phyloP scores from a whole-genome alignment of 78 protist species.

The Blattamonas nauphoetae region DNA sequence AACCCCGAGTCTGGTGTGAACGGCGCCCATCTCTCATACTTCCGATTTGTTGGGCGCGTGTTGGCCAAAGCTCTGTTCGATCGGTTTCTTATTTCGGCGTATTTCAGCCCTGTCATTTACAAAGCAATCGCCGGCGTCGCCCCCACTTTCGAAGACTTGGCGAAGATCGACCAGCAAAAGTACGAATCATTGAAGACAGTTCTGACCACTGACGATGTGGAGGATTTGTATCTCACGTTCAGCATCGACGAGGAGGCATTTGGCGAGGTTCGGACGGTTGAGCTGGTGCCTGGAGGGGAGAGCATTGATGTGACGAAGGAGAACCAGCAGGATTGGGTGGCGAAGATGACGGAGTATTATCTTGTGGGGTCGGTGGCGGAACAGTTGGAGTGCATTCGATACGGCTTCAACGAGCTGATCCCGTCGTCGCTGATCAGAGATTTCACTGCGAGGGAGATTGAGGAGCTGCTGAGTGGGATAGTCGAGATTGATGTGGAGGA shows the following conservation, averaged over 20 bases:
- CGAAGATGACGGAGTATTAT: neutral
- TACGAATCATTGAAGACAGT: neutral
- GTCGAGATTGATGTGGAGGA: conserved; percentile 6
- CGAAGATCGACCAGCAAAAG: neutral
- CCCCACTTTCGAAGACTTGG: neutral
- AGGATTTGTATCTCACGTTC: neutral
- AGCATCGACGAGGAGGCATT: neutral
- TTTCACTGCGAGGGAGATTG: neutral
- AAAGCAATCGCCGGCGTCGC: neutral
- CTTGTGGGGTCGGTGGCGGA: neutral
- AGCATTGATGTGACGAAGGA: conserved; percentile 1
- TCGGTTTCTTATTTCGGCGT: neutral
- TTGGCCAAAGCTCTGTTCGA: conserved; percentile 22
- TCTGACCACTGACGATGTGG: neutral
- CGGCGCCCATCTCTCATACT: conserved; percentile 4
- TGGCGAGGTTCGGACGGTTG: neutral
- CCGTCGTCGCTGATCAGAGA: neutral
- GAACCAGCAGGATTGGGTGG: conserved; percentile 5
- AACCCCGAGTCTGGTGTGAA: conserved; percentile 10
- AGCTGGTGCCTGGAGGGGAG: neutral
- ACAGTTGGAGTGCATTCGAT: neutral
- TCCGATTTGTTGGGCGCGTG: conserved; percentile 14
- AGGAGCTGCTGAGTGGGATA: conserved; percentile 6
- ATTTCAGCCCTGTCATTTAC: neutral
- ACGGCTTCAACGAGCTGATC: conserved; percentile 22